Conservation (phyloP, 1,284 basidiomycete species). For the Ustilago shanxiensis region DNA sequence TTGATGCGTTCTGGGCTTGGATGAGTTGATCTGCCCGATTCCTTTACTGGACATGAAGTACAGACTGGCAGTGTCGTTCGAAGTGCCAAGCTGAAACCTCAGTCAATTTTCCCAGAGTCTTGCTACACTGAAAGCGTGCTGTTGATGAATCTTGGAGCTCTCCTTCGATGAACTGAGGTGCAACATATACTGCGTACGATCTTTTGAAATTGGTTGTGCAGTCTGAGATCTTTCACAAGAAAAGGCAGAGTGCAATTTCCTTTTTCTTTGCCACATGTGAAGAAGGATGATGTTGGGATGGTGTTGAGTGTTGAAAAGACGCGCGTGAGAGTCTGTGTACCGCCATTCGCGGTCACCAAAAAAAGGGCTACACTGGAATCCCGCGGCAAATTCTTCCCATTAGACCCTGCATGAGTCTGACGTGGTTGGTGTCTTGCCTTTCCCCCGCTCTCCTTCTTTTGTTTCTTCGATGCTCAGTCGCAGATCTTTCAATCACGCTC, state of each 20-base stretch:
- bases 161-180: too few species aligned
- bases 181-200: background rate
- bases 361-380: background rate
- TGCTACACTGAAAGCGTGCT: too few species aligned
- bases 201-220: too few species aligned
- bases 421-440: conserved; percentile 1
- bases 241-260: background rate
- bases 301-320: background rate
- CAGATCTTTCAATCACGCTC: conserved; percentile 24
- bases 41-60: too few species aligned
- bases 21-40: conserved; percentile 35
- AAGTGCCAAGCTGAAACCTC: too few species aligned
- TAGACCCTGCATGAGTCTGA: conserved; percentile 3
- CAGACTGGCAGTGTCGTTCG: background rate
- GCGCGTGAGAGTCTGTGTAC: conserved; percentile 2
- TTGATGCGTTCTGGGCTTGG: conserved; percentile 57
- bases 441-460: background rate
- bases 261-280: background rate
- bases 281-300: conserved; percentile 4
- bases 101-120: background rate
- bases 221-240: background rate
- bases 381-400: background rate
- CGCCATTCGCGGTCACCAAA: background rate
- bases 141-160: too few species aligned
- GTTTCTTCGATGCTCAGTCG: conserved; percentile 4